Conservation (phyloP, 2,329 filamentous ascomycete genomes). For the Hymenoscyphus salicellus region DNA sequence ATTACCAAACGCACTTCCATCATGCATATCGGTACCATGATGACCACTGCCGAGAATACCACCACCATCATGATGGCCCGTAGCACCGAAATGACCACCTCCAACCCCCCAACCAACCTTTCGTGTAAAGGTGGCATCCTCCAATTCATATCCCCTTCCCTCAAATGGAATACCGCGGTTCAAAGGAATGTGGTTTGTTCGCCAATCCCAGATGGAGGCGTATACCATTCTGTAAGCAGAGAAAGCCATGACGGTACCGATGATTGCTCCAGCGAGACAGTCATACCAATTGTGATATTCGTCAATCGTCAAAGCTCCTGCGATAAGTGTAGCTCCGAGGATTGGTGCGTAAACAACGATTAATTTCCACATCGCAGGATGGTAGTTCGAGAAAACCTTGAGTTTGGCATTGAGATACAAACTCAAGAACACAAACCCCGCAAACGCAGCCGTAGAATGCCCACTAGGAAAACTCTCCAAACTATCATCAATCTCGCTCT, state of each 20-base stretch:
- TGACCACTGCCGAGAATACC: neutral
- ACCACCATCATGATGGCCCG: neutral
- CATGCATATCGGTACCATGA: constrained; percentile 2
- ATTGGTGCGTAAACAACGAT: constrained; percentile 62
- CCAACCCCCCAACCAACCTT: constrained; percentile 57
- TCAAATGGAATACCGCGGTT: constrained; percentile 55
- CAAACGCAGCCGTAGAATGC: constrained; percentile 71
- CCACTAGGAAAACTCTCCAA: constrained; percentile 72
- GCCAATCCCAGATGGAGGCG: constrained; percentile 65
- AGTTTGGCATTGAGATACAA: constrained; percentile 77
- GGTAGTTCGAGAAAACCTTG: constrained; percentile 71
- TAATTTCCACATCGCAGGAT: constrained; percentile 72
- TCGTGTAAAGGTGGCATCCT: constrained; percentile 55
- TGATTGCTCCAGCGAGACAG: constrained; percentile 61
- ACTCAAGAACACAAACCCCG: constrained; percentile 66
- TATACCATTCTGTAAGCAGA: constrained; percentile 66
- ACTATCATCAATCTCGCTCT: constrained; percentile 62
- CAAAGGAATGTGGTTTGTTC: constrained; percentile 64
- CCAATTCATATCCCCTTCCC: constrained; percentile 49
- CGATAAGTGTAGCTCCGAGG: constrained; percentile 65
- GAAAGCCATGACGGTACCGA: constrained; percentile 65
- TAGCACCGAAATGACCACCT: neutral
- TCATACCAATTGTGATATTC: constrained; percentile 77
- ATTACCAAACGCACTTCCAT: constrained; percentile 9
- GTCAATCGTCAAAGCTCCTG: constrained; percentile 67